phyloP scores from a whole-genome alignment of 2,329 filamentous ascomycete genomes.

The Fusarium napiforme region DNA sequence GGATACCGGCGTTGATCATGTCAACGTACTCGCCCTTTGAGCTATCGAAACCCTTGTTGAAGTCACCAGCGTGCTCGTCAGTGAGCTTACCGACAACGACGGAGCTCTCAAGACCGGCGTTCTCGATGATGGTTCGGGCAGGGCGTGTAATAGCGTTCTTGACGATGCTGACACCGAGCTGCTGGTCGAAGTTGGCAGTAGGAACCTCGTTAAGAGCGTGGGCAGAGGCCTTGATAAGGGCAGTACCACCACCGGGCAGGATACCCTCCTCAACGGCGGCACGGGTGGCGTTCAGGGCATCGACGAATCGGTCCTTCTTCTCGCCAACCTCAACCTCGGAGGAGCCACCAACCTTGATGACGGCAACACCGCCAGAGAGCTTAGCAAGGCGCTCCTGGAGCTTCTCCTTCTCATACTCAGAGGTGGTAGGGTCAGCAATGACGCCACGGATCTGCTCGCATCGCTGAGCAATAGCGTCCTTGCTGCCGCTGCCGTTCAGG shows the following conservation, averaged over 20 bases:
- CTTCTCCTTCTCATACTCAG: constrained; percentile 99
- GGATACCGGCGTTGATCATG: constrained; percentile 97
- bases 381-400: constrained; percentile 99
- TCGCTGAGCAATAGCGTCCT: constrained; percentile 91
- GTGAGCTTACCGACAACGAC: constrained; percentile 98
- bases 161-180: constrained; percentile 96
- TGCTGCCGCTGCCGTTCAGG: constrained; percentile 94
- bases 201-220: constrained; percentile 88
- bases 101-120: constrained; percentile 93
- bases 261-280: constrained; percentile 99
- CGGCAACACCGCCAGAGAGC: constrained; percentile 97
- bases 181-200: constrained; percentile 96
- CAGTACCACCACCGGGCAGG: constrained; percentile 97
- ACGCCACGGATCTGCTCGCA: constrained; percentile 99
- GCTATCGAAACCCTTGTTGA: constrained; percentile 99
- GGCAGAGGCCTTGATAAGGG: constrained; percentile 94
- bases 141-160: constrained; percentile 98
- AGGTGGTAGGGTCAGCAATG: constrained; percentile 92
- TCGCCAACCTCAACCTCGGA: constrained; percentile 99
- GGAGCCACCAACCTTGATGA: constrained; percentile 98
- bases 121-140: constrained; percentile 95
- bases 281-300: constrained; percentile 96
- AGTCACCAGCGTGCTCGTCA: constrained; percentile 89
- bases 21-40: constrained; percentile 98
- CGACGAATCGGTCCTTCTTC: constrained; percentile 99